Conservation (phyloP, 148 eudicot genomes). For the Persicaria maculosa region DNA sequence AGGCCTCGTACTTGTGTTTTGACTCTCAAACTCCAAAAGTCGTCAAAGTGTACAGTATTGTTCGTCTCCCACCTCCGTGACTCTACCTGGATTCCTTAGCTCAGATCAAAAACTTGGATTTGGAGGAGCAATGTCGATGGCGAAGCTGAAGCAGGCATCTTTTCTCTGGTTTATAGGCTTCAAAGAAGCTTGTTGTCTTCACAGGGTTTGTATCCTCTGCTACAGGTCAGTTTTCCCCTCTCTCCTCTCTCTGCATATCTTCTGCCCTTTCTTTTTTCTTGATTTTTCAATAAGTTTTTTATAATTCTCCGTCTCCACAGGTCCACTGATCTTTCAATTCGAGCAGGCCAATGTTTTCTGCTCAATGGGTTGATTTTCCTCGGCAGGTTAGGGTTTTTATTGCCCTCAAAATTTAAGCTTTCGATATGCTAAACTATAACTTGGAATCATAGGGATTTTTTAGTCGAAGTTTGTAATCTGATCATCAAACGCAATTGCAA, state of each 20-base stretch:
- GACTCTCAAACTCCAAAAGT: too few relatives aligned
- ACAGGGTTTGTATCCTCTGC: constrained; percentile 67
- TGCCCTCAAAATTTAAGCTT: background rate
- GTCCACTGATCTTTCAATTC: constrained; percentile 58
- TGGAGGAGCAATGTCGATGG: constrained; percentile 9
- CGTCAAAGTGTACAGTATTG: too few relatives aligned
- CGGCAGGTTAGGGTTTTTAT: constrained; percentile 44
- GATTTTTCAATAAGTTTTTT: background rate
- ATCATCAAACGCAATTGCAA: background rate
- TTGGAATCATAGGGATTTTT: background rate
- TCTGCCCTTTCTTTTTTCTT: background rate
- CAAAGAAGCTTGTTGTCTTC: constrained; percentile 76
- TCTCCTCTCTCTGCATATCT: constrained; percentile 5
- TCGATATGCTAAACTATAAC: background rate
- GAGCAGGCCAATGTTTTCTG: constrained; percentile 85
- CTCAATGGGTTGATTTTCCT: constrained; percentile 81
- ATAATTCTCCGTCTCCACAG: constrained; percentile 22
- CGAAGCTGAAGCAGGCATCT: constrained; percentile 42
- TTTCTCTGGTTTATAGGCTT: constrained; percentile 58
- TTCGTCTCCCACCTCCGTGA: background rate
- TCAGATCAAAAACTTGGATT: background rate
- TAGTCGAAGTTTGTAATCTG: background rate
- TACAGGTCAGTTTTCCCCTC: constrained; percentile 38
- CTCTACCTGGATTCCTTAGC: constrained; percentile 2
- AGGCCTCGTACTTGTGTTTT: too few relatives aligned